phyloP scores from a whole-genome alignment of 352 stramenopile species.

The Phytophthora niederhauseri region DNA sequence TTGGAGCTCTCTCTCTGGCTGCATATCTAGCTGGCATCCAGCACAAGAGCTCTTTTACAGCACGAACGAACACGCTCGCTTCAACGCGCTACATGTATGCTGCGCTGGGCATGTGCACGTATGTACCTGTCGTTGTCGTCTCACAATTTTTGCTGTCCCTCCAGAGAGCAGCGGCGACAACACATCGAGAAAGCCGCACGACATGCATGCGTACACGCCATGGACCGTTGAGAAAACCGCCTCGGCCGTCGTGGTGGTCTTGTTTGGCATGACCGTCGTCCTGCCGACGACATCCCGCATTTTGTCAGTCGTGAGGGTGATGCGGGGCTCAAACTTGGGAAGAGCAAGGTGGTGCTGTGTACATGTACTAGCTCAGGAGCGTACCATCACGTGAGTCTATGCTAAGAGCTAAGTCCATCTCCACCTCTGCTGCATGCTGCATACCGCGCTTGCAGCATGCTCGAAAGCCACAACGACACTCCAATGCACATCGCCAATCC shows the following conservation, averaged over 20 bases:
- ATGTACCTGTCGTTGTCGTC: not conserved
- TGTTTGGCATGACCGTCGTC: not conserved
- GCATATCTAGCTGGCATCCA: conserved; percentile 16
- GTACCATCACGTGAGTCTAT: not conserved
- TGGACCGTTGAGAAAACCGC: not conserved
- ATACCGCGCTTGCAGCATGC: too few species aligned
- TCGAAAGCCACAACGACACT: too few species aligned
- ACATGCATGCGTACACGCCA: not conserved
- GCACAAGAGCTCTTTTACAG: not conserved
- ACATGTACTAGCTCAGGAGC: not conserved
- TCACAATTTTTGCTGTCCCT: not conserved
- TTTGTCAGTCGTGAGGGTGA: conserved; percentile 5
- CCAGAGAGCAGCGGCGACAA: conserved; percentile 5
- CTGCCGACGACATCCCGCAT: not conserved
- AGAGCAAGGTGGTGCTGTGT: not conserved
- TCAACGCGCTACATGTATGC: not conserved
- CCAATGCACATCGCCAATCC: too few species aligned
- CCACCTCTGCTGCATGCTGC: too few species aligned
- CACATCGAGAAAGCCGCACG: conserved; percentile 6
- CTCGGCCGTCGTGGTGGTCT: not conserved
- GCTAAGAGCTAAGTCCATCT: too few species aligned
- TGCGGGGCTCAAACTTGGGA: not conserved
- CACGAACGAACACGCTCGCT: not conserved
- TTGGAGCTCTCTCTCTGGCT: not conserved
- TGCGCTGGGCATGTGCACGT: too few species aligned